Evolutionary conservation across 2,329 filamentous ascomycete genomes (phyloP).

Genomic region (Botrytis paeoniae): DNA sequence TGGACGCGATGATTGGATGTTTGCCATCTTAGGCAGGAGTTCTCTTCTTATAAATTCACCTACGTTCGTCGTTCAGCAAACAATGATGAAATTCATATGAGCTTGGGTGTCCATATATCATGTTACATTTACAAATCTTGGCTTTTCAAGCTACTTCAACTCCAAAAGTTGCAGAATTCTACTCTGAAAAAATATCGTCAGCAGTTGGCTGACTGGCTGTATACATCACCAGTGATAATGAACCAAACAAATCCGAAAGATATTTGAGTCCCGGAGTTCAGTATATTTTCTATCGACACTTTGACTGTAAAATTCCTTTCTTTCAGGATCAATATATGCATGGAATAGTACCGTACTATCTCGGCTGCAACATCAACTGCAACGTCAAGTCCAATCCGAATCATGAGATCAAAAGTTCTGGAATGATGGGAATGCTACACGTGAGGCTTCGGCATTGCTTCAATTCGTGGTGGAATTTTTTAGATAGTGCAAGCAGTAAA

Average conservation of each 20-base stretch:
- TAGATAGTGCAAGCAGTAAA: not conserved
- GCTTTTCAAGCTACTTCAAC: not conserved
- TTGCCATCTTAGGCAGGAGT: not conserved
- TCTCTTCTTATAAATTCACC: not conserved
- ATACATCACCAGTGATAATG: not conserved
- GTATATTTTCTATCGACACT: not conserved
- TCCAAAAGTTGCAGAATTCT: not conserved
- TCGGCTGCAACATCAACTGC: too few relatives aligned
- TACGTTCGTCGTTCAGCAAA: not conserved
- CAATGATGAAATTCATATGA: not conserved
- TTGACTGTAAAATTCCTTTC: not conserved
- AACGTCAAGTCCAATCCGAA: not conserved
- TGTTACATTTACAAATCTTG: rapidly evolving
- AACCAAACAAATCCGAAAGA: not conserved
- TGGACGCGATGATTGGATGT: not conserved
- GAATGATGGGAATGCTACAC: not conserved
- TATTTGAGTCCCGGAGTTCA: not conserved
- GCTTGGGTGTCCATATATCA: not conserved
- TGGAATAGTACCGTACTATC: not conserved
- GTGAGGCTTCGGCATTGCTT: not conserved
- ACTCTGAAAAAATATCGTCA: not conserved
- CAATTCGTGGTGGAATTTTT: rapidly evolving
- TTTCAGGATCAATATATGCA: not conserved
- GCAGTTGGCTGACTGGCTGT: not conserved
- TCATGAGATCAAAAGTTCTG: not conserved